Evolutionary conservation across 495 filamentous ascomycete species (phyloP).

Genomic region (Penicillium salamii): DNA sequence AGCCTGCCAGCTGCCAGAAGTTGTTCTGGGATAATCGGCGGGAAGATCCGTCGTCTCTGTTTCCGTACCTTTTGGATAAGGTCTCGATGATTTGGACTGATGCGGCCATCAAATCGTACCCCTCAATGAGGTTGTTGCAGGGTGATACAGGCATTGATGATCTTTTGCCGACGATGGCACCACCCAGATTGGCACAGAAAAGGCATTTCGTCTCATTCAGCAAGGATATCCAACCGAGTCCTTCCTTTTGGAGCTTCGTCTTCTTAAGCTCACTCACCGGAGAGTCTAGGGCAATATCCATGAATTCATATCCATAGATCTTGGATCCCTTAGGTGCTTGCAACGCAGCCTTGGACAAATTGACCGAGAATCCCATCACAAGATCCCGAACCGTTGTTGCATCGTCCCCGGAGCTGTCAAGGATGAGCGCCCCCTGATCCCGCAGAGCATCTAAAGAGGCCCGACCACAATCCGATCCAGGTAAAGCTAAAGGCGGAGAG

Average conservation of each 20-base stretch:
- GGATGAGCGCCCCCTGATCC: background rate
- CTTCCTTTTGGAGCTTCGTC: too few relatives aligned
- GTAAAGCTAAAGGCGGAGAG: background rate
- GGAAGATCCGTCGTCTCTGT: background rate
- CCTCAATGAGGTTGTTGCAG: constrained; percentile 3
- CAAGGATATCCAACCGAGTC: background rate
- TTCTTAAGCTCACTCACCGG: too few relatives aligned
- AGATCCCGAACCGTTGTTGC: background rate
- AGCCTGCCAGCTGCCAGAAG: background rate
- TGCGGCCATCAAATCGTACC: constrained; percentile 6
- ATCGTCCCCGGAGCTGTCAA: background rate
- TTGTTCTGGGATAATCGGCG: background rate
- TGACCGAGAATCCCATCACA: background rate
- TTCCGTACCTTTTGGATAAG: background rate
- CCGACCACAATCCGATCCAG: too few relatives aligned
- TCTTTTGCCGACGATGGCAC: background rate
- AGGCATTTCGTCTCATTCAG: background rate
- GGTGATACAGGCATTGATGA: background rate
- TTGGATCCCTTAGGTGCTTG: too few relatives aligned
- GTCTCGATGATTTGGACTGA: constrained; percentile 1
- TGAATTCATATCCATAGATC: too few relatives aligned
- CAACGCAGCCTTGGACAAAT: background rate
- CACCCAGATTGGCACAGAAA: background rate
- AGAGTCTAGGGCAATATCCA: too few relatives aligned
- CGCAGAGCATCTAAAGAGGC: background rate